Conservation (phyloP, 202 grass and related monocot genomes). For the Brachypodium distachyon region DNA sequence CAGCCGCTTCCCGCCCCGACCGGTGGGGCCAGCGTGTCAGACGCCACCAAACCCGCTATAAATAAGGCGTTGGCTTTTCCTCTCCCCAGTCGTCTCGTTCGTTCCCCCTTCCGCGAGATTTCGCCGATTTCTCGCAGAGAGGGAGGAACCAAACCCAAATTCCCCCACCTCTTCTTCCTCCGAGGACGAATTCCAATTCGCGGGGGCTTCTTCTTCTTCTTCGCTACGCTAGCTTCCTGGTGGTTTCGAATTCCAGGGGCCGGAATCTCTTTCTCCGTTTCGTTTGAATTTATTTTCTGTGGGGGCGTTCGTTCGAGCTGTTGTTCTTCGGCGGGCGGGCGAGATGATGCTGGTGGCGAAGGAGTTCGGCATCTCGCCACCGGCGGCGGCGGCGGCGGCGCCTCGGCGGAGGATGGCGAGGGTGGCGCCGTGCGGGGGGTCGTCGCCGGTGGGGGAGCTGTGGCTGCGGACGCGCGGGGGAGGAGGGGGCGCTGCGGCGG, state of each 20-base stretch:
- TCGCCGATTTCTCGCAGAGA: background rate
- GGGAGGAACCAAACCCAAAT: background rate
- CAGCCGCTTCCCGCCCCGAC: background rate
- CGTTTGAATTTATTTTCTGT: background rate
- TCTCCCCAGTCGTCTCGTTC: background rate
- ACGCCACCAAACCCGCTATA: background rate
- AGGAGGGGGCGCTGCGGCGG: background rate
- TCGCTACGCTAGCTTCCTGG: too few species aligned
- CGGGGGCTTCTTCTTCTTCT: too few species aligned
- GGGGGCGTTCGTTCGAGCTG: background rate
- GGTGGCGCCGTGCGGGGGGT: slow-evolving; percentile 19
- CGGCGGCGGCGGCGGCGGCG: slow-evolving; percentile 32
- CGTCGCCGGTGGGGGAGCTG: slow-evolving; percentile 23
- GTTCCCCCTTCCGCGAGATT: background rate
- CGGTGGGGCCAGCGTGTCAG: background rate
- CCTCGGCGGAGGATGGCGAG: background rate
- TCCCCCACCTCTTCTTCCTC: background rate
- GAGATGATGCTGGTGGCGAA: slow-evolving; percentile 60
- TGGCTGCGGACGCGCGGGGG: slow-evolving; percentile 30
- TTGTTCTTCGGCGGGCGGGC: background rate
- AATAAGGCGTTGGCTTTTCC: background rate
- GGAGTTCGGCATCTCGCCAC: slow-evolving; percentile 47
- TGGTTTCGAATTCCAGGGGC: background rate
- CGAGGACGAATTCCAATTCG: background rate
- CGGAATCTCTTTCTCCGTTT: background rate